A percentile compares a stretch with the other conserved stretches of the same genome.
These are phyloP conservation scores for Closterium sp. DNA, from an alignment of 139 green algal species.

Conservation along the genomic window DNA sequence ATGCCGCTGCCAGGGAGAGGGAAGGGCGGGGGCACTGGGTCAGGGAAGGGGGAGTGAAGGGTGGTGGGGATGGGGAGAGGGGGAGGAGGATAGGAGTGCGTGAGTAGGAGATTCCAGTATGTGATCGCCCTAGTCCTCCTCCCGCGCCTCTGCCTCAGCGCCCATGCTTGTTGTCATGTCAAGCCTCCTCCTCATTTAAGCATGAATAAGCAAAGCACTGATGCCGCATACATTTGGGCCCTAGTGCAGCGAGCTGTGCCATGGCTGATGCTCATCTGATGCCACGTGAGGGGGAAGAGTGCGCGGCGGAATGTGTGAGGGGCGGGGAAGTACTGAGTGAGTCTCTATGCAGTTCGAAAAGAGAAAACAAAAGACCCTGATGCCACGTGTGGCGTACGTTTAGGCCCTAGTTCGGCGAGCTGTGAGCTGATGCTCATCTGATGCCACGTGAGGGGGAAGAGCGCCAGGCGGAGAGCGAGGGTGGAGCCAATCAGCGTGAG, in stretches of 20 bases:
- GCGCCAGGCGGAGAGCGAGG: neutral
- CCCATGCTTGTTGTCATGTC: neutral
- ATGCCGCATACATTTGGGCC: too few relatives aligned
- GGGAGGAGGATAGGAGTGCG: neutral
- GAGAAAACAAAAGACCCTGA: neutral
- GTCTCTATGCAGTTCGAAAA: neutral
- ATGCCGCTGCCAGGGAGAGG: neutral
- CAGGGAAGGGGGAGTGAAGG: too few relatives aligned
- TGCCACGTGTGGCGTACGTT: neutral
- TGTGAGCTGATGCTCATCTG: neutral
- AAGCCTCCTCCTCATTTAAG: too few relatives aligned
- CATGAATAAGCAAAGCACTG: too few relatives aligned
- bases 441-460: neutral
- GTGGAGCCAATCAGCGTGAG: neutral
- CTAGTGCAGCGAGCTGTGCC: too few relatives aligned
- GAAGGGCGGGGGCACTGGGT: neutral
- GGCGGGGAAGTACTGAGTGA: neutral
- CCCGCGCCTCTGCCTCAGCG: neutral
- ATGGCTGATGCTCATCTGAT: too few relatives aligned
- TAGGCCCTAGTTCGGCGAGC: neutral
- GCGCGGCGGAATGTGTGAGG: too few relatives aligned
- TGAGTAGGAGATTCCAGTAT: neutral
- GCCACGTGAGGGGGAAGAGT: too few relatives aligned
- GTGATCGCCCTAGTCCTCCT: too few relatives aligned
- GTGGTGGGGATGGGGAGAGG: too few relatives aligned